Base-by-base conservation (phyloP, 108 stramenopile species). In the Licmophora abbreviata region DNA sequence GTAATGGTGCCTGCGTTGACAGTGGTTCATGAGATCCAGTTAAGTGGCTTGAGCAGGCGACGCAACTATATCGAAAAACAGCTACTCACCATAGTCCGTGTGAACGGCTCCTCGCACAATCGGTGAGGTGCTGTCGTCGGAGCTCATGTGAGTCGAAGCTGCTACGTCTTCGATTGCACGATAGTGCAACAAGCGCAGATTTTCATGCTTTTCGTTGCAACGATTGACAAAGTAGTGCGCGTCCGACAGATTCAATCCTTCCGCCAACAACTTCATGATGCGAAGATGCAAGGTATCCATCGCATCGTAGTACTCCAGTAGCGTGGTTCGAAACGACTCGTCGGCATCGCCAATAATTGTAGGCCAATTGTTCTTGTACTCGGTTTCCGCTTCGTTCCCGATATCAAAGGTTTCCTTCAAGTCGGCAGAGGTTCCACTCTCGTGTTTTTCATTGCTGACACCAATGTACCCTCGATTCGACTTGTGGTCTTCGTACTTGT, bases 401-500 rank as follows among this genome's bases (percentile, higher is more conserved):
- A 60, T 42, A 54, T 69, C 62, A 24, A 63, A 51, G n/a, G 56
- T 69, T 51, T 69, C 68, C 31, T 64, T 64, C 21, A 23, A 17
- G 15, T 58, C 63, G 6, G 40, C 24, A n/a, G 18, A 6, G 51
- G 50, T 62, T 14, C 69, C 70, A 3, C 51, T 54, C 41, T 54
- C 71, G 45, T 63, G 60, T 41, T 64, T 70, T 53, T 77, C 71
- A 1, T 46, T 35, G 0, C 82, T 77, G 32, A 71, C 26, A 0
- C 56, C 53, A 54, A 83, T 83, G 44, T 83, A 83, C 27, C 82
- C 82, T 32, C 82, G 68, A 51, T 79, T 79, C 31, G 58, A 53
- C 10, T 60, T 40, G 1, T 42, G 52, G 31, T 48, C 34, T 50
- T 72, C 56, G 47, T 79, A 83, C 10, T 51, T 56, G 9, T 64